phyloP scores from a whole-genome alignment of 306 rosid genomes.

The Alnus rubra region DNA sequence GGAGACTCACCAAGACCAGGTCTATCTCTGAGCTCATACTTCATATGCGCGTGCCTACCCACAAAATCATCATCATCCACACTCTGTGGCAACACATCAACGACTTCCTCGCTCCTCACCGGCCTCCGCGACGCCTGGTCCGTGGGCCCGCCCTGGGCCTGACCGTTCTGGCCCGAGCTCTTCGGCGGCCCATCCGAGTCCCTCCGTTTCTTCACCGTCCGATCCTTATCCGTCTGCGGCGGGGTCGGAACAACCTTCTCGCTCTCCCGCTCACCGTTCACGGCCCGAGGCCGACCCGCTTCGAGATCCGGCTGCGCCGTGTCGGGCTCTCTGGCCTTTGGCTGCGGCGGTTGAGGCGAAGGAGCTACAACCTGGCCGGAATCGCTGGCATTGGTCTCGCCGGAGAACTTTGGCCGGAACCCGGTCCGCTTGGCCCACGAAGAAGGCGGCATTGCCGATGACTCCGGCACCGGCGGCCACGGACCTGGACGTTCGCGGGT shows the following conservation, averaged over 20 bases:
- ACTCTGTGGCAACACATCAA: constrained; percentile 63
- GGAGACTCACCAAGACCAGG: constrained; percentile 79
- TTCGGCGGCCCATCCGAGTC: constrained; percentile 70
- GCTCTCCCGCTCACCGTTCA: constrained; percentile 45
- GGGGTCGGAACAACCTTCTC: constrained; percentile 19
- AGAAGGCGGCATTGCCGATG: constrained; percentile 70
- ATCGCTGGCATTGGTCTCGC: constrained; percentile 71
- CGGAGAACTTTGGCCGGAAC: constrained; percentile 88
- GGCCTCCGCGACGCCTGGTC: constrained; percentile 47
- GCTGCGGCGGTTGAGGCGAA: constrained; percentile 13
- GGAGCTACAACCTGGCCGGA: constrained; percentile 53
- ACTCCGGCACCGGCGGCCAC: constrained; percentile 70
- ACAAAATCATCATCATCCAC: constrained; percentile 63
- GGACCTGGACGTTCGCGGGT: constrained; percentile 70
- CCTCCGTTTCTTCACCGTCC: constrained; percentile 58
- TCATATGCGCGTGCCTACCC: constrained; percentile 74
- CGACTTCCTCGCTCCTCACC: constrained; percentile 58
- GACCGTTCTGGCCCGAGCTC: constrained; percentile 46
- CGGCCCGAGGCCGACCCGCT: constrained; percentile 47
- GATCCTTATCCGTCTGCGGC: constrained; percentile 41
- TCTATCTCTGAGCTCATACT: constrained; percentile 86
- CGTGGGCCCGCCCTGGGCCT: constrained; percentile 30
- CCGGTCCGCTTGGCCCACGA: constrained; percentile 97
- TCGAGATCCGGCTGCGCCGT: constrained; percentile 54
- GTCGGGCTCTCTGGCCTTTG: constrained; percentile 40